Evolutionary conservation across 2,329 filamentous ascomycete genomes (phyloP).

Genomic region (Alternaria postmessia): DNA sequence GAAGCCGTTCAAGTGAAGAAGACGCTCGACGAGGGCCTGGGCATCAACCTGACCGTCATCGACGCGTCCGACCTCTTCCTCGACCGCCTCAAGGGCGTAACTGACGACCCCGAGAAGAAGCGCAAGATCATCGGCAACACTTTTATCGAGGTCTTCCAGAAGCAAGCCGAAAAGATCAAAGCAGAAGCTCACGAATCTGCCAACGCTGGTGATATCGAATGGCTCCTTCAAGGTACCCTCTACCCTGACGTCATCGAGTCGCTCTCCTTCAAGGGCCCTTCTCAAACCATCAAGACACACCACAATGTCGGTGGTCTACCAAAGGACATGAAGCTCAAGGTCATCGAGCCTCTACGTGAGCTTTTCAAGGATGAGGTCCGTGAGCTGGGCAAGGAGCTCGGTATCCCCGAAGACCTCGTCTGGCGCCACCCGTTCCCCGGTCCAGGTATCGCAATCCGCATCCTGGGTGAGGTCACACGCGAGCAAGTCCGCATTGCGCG

Average conservation of each 20-base stretch:
- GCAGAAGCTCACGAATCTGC: slow-evolving; percentile 71
- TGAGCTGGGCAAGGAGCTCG: slow-evolving; percentile 71
- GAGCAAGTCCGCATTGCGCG: slow-evolving; percentile 81
- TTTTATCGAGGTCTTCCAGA: slow-evolving; percentile 85
- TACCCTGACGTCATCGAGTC: slow-evolving; percentile 78
- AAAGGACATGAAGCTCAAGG: slow-evolving; percentile 68
- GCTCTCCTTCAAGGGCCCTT: slow-evolving; percentile 76
- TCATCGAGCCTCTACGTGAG: slow-evolving; percentile 80
- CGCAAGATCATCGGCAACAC: slow-evolving; percentile 87
- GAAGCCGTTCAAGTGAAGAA: slow-evolving; percentile 84
- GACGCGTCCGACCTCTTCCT: slow-evolving; percentile 82
- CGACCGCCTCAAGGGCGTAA: slow-evolving; percentile 75
- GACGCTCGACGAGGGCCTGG: slow-evolving; percentile 78
- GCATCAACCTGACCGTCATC: slow-evolving; percentile 89
- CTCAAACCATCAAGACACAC: slow-evolving; percentile 76
- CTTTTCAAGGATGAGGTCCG: slow-evolving; percentile 88
- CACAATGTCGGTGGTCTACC: slow-evolving; percentile 77
- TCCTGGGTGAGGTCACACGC: slow-evolving; percentile 83
- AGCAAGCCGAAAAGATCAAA: slow-evolving; percentile 78
- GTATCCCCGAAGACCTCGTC: slow-evolving; percentile 77
- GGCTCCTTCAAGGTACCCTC: slow-evolving; percentile 86
- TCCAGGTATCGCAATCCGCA: slow-evolving; percentile 77
- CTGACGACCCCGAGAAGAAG: slow-evolving; percentile 81
- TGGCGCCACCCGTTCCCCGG: slow-evolving; percentile 82
- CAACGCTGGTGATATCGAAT: slow-evolving; percentile 79